phyloP scores from a whole-genome alignment of 805 yeast genomes.

The Yarrowia bubula region DNA sequence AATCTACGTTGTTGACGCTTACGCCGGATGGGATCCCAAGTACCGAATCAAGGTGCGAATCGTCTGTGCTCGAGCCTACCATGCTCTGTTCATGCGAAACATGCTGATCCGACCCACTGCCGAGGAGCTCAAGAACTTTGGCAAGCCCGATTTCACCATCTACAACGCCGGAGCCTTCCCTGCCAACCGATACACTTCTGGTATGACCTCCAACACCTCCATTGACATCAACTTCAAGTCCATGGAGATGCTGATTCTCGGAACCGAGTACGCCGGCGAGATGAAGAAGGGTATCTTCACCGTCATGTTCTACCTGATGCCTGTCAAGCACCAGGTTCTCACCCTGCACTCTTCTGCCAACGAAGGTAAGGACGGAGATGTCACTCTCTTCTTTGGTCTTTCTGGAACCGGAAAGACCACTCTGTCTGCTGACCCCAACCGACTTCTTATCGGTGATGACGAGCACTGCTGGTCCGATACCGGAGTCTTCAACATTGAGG shows the following conservation, averaged over 20 bases:
- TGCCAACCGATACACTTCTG: conserved; percentile 91
- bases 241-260: conserved; percentile 98
- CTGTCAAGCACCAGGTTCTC: conserved; percentile 83
- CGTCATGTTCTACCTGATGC: conserved; percentile 98
- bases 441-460: conserved; percentile 94
- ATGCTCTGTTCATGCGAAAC: conserved; percentile 95
- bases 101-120: conserved; percentile 94
- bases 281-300: conserved; percentile 99
- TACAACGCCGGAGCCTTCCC: conserved; percentile 99
- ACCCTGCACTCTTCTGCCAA: conserved; percentile 95
- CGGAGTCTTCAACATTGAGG: conserved; percentile 98
- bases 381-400: conserved; percentile 91
- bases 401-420: conserved; percentile 99
- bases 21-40: conserved; percentile 98
- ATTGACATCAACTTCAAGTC: conserved; percentile 95
- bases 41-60: conserved; percentile 94
- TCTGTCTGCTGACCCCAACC: conserved; percentile 90
- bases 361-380: conserved; percentile 85
- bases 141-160: conserved; percentile 97
- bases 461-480: conserved; percentile 99
- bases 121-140: conserved; percentile 83
- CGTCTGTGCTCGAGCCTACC: conserved; percentile 97
- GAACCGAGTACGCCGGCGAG: conserved; percentile 99
- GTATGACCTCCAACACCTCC: conserved; percentile 95
- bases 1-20: conserved; percentile 92